Evolutionary conservation across 1,284 basidiomycete genomes (phyloP), one percentile per base, ranked within the genome.

Genomic region (Cryptococcus neoformans): DNA sequence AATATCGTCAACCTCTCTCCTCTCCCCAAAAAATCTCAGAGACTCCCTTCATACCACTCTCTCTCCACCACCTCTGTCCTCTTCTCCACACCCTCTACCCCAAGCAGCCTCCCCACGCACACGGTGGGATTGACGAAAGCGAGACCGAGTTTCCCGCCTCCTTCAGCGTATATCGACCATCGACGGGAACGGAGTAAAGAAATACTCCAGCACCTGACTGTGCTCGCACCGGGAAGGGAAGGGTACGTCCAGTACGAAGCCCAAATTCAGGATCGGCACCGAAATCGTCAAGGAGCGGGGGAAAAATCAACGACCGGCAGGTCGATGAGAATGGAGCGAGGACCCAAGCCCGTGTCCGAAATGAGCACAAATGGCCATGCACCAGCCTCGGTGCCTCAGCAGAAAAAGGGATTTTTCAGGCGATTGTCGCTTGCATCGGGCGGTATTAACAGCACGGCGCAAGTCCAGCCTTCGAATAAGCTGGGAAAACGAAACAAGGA

Each of bases 381-480:
- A 9, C 35, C 48, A 21, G 35, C 50, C 2, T 48, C 59, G 6
- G 21, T 16, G 14, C 56, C 56, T 1, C 46, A 56, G 4, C 61
- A 64, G 51, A 64, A 64, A 50, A 52, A 55, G 39, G 57, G 60
- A 10, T 65, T 65, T 49, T 63, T 65, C 50, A 51, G 60, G n/a
- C 54, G 58, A 28, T 57, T 64, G 40, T 62, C 65, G 17, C 40
- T 69, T 37, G 63, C 65, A 28, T 28, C 28, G 12, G n/a, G 12
- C 40, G 34, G 21, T 10, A 35, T 11, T 44, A 55, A 53, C 35
- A 46, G 50, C 44, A 8, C 44, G 28, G 48, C 52, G 37, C 7
- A n/a, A 40, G 44, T 38, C 16, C 49, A 34, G 39, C 47, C 37
- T 34, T 51, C 42, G 41, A 38, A 42, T 35, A 39, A 17, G 28